Base-by-base conservation (phyloP, 352 stramenopile species). In the Pythium apleroticum region DNA sequence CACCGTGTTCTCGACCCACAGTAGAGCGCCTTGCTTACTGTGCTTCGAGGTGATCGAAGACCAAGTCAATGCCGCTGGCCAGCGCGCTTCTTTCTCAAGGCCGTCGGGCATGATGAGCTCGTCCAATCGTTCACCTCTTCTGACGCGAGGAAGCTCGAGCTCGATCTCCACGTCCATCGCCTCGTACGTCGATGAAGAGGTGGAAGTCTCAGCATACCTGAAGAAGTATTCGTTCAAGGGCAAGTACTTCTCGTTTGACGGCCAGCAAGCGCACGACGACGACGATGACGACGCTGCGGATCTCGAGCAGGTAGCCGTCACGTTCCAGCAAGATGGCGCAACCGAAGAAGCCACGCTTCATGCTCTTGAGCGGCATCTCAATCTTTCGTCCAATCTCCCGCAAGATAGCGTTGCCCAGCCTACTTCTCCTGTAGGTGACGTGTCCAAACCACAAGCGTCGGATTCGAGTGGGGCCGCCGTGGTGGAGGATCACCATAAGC, bases 1-100 rank as follows among this genome's bases (percentile, higher is more conserved):
- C 8, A 91, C 81, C 3, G 84, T 93, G 0, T 93, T 93, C 52
- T 91, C 82, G n/a, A 93, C 84, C 1, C 82, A 91, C 59, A 90
- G 81, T 30, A 76, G 84, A 25, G 82, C 84, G 0, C 84, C 84
- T 4, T 90, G 82, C 43, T 59, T 93, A 61, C 57, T 93, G 15
- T 91, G 80, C 60, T 93, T 93, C 50, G 84, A 93, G 57, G 84
- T 91, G 31, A 84, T 93, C 35, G 72, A 90, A 64, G 83, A 92
- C n/a, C 74, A 84, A 59, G 75, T 86, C 4, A 90, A 90, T 53
- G 80, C 74, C 46, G 75, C 73, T 11, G 76, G 76, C 2, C 76
- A 89, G 15, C 76, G 80, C 11, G 33, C 57, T 11, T 73, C 66
- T 2, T 67, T 73, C 17, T 63, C 60, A n/a, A 37, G 48, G 43